A percentile compares a stretch with the other conserved stretches of the same genome.
These are phyloP conservation scores for Neofusicoccum parvum DNA, from an alignment of 2,329 filamentous ascomycete species.

Conservation along the genomic window DNA sequence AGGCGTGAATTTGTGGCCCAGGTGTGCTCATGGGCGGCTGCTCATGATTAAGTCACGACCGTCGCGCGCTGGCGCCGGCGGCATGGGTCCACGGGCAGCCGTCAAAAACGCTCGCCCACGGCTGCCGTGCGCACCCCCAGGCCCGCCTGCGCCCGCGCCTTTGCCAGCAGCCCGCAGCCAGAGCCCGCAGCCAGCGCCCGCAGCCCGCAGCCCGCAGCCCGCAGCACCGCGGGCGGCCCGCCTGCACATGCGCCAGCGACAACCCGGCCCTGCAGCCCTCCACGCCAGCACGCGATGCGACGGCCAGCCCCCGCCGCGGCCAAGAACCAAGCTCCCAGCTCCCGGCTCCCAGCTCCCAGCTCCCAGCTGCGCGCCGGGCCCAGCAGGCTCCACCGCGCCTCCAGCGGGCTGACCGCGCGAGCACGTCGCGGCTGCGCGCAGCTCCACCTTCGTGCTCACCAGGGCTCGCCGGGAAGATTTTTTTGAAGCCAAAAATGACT, in stretches of 20 bases:
- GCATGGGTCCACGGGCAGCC: not conserved
- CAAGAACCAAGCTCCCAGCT: not conserved
- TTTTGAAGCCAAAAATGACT: conserved; percentile 17
- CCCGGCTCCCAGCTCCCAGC: not conserved
- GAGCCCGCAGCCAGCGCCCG: no score
- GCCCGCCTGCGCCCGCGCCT: not conserved
- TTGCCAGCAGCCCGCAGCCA: no score
- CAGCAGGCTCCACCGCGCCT: not conserved
- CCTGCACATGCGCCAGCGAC: conserved; percentile 13
- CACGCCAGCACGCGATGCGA: conserved; percentile 5
- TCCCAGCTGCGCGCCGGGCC: not conserved
- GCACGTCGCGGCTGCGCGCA: conserved; percentile 8
- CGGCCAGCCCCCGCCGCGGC: conserved; percentile 2
- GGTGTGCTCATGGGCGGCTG: not conserved
- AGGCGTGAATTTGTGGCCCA: conserved; percentile 15
- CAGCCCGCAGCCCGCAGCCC: not conserved
- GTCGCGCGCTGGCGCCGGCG: not conserved
- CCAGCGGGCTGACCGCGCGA: not conserved
- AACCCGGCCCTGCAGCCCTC: conserved; percentile 16
- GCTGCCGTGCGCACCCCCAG: not conserved
- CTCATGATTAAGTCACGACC: conserved; percentile 17
- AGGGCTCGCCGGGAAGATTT: conserved; percentile 2
- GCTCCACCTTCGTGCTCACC: not conserved
- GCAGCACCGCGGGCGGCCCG: conserved; percentile 7
- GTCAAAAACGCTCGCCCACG: not conserved